Evolutionary conservation across 805 yeast species (phyloP), one percentile per base, ranked within the genome.

Genomic region (Myxozyma neglecta): DNA sequence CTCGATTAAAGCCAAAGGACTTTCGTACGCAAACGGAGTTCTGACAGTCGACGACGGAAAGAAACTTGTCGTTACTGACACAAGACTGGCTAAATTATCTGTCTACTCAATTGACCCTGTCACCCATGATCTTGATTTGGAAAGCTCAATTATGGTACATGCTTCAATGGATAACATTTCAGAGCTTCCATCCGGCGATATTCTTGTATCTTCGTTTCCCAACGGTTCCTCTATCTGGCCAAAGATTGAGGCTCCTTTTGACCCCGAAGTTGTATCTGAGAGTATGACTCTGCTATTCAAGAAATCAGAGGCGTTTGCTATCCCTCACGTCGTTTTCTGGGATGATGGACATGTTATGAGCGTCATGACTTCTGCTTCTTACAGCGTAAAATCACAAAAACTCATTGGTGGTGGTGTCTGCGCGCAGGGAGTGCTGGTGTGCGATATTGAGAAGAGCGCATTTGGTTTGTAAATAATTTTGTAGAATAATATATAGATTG

Each of bases 401-500:
- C 43, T 58, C 11, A 58, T 58, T 34, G 61, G 61, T 13, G 57
- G 54, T 11, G 55, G 61, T 34, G 61, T 58, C 10, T 47, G 49
- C 18, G 55, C 53, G 9, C 45, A 16, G 20, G 61, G 61, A 14
- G 39, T 58, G 2, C 32, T 50, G 20, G 52, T 53, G 7, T 58
- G 61, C 32, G 50, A 58, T 11, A 42, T 57, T n/a, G 43, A 36
- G 11, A 43, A 37, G 44, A 32, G 37, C 13, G 59, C 37, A 16
- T 44, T 56, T 39, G 53, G 32, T 34, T 37, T 49, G 44, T 56
- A 56, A 39, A 46, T 40, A 14, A 14, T 36, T 24, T 24, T 24
- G 29, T 24, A 24, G 29, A 5, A 24, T 24, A 24, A 24, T 24
- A 24, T 24, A 24, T 24, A 24, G 29, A 24, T 3, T 40, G 24